These are phyloP conservation scores for Monsonia emarginata DNA, from an alignment of 441 rosid genomes.

Conservation along the genomic window DNA sequence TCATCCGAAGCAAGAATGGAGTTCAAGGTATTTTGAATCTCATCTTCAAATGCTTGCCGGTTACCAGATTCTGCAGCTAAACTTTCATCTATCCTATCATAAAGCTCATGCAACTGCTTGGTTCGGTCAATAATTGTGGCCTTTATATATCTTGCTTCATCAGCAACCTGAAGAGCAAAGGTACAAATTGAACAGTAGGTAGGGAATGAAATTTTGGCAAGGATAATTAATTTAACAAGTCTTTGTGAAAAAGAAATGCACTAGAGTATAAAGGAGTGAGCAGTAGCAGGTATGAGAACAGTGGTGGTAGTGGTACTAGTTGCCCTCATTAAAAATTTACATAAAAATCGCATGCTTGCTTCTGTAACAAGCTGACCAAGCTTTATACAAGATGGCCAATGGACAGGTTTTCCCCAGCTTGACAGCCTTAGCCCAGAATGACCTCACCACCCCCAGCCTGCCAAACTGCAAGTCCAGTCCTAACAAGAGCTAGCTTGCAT, in stretches of 20 bases:
- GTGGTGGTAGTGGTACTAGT: background rate
- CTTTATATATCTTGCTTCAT: constrained; percentile 71
- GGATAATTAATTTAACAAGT: background rate
- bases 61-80: constrained; percentile 40
- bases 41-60: constrained; percentile 74
- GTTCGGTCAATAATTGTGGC: constrained; percentile 57
- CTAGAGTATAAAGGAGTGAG: background rate
- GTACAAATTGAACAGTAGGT: background rate
- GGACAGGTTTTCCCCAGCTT: background rate
- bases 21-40: constrained; percentile 51
- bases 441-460: background rate
- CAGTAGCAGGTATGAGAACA: background rate
- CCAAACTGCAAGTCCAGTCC: background rate
- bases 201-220: background rate
- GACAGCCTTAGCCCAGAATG: background rate
- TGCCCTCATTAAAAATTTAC: background rate
- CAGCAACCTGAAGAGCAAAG: constrained; percentile 45
- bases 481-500: background rate
- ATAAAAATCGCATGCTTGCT: background rate
- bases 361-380: background rate
- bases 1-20: constrained; percentile 71
- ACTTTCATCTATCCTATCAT: constrained; percentile 54
- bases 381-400: background rate
- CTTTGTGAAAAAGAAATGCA: background rate
- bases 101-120: constrained; percentile 62